Conservation (phyloP, 108 stramenopile species). For the Nitzschia putrida region DNA sequence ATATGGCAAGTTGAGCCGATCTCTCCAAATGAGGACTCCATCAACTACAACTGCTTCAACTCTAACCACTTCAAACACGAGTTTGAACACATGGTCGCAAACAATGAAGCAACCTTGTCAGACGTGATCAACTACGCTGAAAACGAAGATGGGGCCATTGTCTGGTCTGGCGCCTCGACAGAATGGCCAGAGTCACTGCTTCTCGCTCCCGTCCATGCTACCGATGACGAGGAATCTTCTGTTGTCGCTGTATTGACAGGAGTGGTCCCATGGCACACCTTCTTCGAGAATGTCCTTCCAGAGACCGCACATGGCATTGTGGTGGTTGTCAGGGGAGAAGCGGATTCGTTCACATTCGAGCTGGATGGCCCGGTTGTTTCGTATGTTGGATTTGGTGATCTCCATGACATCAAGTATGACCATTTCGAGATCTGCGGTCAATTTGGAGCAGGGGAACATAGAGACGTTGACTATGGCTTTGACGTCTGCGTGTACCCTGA, state of each 20-base stretch:
- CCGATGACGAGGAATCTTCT: background rate
- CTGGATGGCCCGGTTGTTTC: conserved; percentile 39
- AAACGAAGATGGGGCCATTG: background rate
- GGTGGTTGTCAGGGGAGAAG: background rate
- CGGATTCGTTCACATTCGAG: conserved; percentile 36
- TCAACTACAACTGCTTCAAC: conserved; percentile 8
- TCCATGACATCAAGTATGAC: conserved; percentile 45
- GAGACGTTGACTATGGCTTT: background rate
- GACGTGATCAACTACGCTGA: background rate
- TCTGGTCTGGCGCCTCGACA: background rate
- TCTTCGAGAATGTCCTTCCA: conserved; percentile 19
- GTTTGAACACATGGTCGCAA: background rate
- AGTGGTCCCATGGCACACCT: conserved; percentile 5
- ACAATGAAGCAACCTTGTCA: conserved; percentile 5
- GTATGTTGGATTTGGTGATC: conserved; percentile 47
- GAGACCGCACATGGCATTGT: conserved; percentile 7
- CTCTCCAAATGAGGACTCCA: background rate
- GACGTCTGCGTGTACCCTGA: background rate
- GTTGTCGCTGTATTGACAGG: conserved; percentile 10
- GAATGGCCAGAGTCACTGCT: background rate
- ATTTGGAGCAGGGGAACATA: background rate
- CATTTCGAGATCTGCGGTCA: conserved; percentile 11
- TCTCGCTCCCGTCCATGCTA: background rate
- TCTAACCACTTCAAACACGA: background rate
- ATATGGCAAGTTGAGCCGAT: conserved; percentile 11